A percentile compares a stretch with the other conserved stretches of the same genome.
Conservation (phyloP, 805 yeast genomes). For the Diddensiella transvaalensis region DNA sequence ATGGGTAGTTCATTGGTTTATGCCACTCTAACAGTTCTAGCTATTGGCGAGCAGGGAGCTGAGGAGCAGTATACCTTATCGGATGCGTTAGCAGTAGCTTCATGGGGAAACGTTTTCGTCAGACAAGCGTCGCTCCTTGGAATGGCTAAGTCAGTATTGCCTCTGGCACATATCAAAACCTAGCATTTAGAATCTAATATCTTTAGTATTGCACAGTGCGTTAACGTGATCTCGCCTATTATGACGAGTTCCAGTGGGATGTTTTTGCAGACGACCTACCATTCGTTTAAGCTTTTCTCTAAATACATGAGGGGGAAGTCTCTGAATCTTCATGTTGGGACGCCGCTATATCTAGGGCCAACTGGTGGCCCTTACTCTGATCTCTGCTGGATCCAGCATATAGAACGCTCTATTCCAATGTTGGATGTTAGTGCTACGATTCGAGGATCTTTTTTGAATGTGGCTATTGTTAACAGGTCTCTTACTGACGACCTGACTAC, state of each 20-base stretch:
- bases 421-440: conserved; percentile 31
- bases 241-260: conserved; percentile 30
- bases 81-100: conserved; percentile 36
- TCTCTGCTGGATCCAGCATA: conserved; percentile 26
- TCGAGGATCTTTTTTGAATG: conserved; percentile 26
- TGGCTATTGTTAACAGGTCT: conserved; percentile 34
- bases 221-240: conserved; percentile 38
- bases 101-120: conserved; percentile 36
- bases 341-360: conserved; percentile 30
- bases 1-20: not conserved
- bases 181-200: conserved; percentile 4
- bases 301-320: conserved; percentile 35
- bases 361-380: conserved; percentile 26
- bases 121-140: conserved; percentile 33
- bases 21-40: not conserved
- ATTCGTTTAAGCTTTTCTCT: conserved; percentile 31
- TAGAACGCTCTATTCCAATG: conserved; percentile 25
- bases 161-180: not conserved
- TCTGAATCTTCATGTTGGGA: conserved; percentile 32
- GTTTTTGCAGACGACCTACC: conserved; percentile 34
- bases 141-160: conserved; percentile 32
- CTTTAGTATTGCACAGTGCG: conserved; percentile 32
- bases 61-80: conserved; percentile 34
- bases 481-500: conserved; percentile 27
- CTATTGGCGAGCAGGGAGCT: conserved; percentile 26